These are phyloP conservation scores for Prunella vulgaris DNA, from an alignment of 257 asterid species.

Conservation along the genomic window DNA sequence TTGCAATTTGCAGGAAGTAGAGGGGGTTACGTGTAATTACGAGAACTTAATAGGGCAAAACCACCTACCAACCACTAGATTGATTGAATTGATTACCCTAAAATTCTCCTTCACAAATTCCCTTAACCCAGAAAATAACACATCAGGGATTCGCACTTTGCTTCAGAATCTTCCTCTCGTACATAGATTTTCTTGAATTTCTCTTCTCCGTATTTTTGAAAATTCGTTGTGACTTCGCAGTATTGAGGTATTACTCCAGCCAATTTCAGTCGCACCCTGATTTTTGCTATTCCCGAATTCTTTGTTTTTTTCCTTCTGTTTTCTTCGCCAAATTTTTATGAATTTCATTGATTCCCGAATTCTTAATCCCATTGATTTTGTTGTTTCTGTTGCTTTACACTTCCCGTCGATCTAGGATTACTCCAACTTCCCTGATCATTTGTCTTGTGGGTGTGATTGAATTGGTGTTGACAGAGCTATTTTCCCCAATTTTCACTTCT, in stretches of 20 bases:
- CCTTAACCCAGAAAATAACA: not conserved
- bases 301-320: not conserved
- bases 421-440: slow-evolving; percentile 11
- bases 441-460: slow-evolving; percentile 45
- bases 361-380: not conserved
- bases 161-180: not conserved
- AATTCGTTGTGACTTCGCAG: not conserved
- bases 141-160: not conserved
- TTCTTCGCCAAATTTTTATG: not conserved
- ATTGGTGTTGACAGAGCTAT: slow-evolving; percentile 19
- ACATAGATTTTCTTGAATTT: not conserved
- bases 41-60: not conserved
- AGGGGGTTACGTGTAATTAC: not conserved
- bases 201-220: not conserved
- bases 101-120: slow-evolving; percentile 12
- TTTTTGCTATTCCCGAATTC: not conserved
- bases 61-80: not conserved
- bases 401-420: slow-evolving; percentile 20
- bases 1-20: not conserved
- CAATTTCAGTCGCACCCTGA: slow-evolving; percentile 29
- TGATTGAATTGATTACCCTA: slow-evolving; percentile 19
- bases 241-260: slow-evolving; percentile 23
- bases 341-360: not conserved
- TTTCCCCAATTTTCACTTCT: not conserved
- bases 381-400: not conserved